Evolutionary conservation across 2,329 filamentous ascomycete species (phyloP).

Genomic region (Colletotrichum camelliae): DNA sequence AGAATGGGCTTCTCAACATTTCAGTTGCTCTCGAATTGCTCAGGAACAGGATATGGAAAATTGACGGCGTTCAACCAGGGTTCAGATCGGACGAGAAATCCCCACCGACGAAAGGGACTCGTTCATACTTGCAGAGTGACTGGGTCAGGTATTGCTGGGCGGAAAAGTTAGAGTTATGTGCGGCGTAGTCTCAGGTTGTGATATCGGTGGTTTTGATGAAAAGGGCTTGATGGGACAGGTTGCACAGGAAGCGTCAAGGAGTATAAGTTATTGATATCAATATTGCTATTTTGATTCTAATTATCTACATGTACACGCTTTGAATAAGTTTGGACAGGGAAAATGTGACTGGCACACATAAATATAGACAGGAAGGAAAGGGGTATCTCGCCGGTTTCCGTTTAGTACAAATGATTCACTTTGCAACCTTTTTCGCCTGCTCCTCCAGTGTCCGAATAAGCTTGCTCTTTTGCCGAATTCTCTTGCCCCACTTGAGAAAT

Average conservation of each 20-base stretch:
- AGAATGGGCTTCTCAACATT: constrained; percentile 1
- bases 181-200: neutral
- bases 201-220: neutral
- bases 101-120: neutral
- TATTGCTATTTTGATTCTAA: neutral
- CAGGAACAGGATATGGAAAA: neutral
- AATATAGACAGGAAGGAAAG: constrained; percentile 5
- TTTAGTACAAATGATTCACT: neutral
- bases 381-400: constrained; percentile 12
- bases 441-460: constrained; percentile 20
- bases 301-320: neutral
- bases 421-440: constrained; percentile 15
- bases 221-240: neutral
- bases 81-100: rapidly evolving
- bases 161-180: neutral
- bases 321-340: neutral
- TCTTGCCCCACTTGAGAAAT: constrained; percentile 52
- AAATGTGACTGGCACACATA: constrained; percentile 7
- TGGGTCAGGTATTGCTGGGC: constrained; percentile 6
- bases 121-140: neutral
- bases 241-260: neutral
- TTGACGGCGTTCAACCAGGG: neutral
- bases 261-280: neutral
- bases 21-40: neutral
- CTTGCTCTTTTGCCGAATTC: constrained; percentile 16